Conservation (phyloP, 2,329 filamentous ascomycete genomes). For the Leptodontidium sp. region DNA sequence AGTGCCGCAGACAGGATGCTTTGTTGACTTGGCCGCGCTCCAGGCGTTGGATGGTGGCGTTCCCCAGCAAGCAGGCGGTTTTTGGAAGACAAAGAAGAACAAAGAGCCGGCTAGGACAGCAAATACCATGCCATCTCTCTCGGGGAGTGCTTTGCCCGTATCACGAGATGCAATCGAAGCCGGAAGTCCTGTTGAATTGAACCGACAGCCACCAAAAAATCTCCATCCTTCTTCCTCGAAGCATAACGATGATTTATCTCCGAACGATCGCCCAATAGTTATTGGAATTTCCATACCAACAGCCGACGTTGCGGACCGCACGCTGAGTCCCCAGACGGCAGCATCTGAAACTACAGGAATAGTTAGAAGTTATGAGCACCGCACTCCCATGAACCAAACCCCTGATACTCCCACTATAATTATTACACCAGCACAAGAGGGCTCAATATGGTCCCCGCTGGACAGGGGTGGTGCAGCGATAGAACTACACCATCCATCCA, state of each 20-base stretch:
- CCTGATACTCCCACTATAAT: conserved; percentile 58
- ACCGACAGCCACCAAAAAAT: conserved; percentile 10
- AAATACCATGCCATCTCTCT: conserved; percentile 25
- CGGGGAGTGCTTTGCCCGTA: neutral
- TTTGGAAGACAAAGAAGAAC: conserved; percentile 45
- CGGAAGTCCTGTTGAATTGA: neutral
- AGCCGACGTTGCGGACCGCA: conserved; percentile 54
- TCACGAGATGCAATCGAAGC: neutral
- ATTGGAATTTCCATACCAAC: conserved; percentile 75
- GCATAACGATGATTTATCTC: conserved; percentile 62
- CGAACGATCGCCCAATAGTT: conserved; percentile 74
- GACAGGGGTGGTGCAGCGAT: neutral
- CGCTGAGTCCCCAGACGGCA: conserved; percentile 59
- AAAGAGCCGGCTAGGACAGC: conserved; percentile 30
- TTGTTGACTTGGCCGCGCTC: conserved; percentile 65
- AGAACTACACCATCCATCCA: neutral
- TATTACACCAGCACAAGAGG: conserved; percentile 59
- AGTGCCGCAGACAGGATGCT: conserved; percentile 37
- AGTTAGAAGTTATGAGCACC: conserved; percentile 37
- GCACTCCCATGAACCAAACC: conserved; percentile 34
- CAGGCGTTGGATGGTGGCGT: conserved; percentile 60
- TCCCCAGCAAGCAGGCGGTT: conserved; percentile 34
- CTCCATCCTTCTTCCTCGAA: conserved; percentile 29
- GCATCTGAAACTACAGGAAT: conserved; percentile 41
- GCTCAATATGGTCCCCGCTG: conserved; percentile 44